Evolutionary conservation across 169 alveolate species (phyloP), one percentile per base, ranked within the genome.

Genomic region (Eimeria falciformis): DNA sequence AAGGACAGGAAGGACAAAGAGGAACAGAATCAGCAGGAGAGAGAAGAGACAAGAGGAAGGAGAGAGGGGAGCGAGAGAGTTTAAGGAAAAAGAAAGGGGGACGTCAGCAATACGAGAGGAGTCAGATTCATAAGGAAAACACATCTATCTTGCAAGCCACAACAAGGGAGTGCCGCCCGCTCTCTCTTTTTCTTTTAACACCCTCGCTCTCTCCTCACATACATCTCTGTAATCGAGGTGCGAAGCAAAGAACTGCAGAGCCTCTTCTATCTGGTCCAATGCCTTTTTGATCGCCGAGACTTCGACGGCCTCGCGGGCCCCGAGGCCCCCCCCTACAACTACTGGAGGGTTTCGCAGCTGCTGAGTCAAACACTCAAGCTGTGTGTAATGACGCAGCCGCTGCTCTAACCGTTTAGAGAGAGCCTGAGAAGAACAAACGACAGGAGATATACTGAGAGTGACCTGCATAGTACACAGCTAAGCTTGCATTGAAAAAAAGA

Each of bases 341-440:
- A 62, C 73, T 5, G 73, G 73, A n/a, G 73, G 73, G 9, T 23
- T 62, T 12, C 73, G 17, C 37, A 23, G 29, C 58, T 73, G 83
- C 83, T 73, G 83, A 29, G 11, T 29, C 37, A 73, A 21, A 37
- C 33, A 29, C 46, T 73, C 83, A 4, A 73, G 58, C 29, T 73
- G 83, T 56, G 58, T 73, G 58, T 73, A 73, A 27, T 37, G 37
- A 1, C 37, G 23, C 58, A 73, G 53, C 46, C 83, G 83, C 83
- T 73, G 83, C 83, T 73, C 83, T 40, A 73, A 1, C 37, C 23
- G 29, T 21, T 45, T 37, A 5, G 25, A 18, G 25, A 73, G 29
- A 1, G 83, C 37, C 83, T 73, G 83, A 5, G 27, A 5, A 33
- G 33, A 18, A 69, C 0, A 33, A 5, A 11, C n/a, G 40, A 0